These are phyloP conservation scores for Geotrichum cucujoidarum DNA, from an alignment of 1,139 yeast genomes.

Conservation along the genomic window DNA sequence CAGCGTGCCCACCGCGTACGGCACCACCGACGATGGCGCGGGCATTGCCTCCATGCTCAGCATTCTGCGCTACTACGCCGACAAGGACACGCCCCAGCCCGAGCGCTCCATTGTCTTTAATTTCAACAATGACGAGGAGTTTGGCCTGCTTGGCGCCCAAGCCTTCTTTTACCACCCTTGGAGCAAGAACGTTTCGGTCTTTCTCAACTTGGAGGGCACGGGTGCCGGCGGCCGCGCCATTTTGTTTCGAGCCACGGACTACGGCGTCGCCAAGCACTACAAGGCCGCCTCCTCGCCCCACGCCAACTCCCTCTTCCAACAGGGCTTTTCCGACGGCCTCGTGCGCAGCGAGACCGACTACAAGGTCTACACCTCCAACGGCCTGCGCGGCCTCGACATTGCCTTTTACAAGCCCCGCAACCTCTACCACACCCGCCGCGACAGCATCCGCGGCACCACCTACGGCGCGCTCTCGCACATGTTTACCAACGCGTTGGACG, in stretches of 20 bases:
- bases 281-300: slow-evolving; percentile 52
- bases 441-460: slow-evolving; percentile 60
- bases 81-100: slow-evolving; percentile 47
- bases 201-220: slow-evolving; percentile 89
- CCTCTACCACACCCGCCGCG: slow-evolving; percentile 73
- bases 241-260: slow-evolving; percentile 78
- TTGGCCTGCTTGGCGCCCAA: slow-evolving; percentile 79
- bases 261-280: slow-evolving; percentile 60
- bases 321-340: slow-evolving; percentile 70
- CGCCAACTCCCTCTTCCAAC: slow-evolving; percentile 74
- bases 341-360: slow-evolving; percentile 84
- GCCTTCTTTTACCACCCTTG: slow-evolving; percentile 73
- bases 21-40: slow-evolving; percentile 91
- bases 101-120: slow-evolving; percentile 70
- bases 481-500: slow-evolving; percentile 65
- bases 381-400: slow-evolving; percentile 77
- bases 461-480: slow-evolving; percentile 75
- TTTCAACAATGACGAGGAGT: slow-evolving; percentile 87
- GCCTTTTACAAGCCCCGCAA: slow-evolving; percentile 75
- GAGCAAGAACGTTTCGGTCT: slow-evolving; percentile 57
- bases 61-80: slow-evolving; percentile 49
- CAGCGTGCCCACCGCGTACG: slow-evolving; percentile 81
- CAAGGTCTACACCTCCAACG: slow-evolving; percentile 59
- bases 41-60: slow-evolving; percentile 85
- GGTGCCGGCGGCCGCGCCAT: slow-evolving; percentile 91